phyloP scores from a whole-genome alignment of 768 basidiomycete species.

The Dictyophora rubrovolvata region DNA sequence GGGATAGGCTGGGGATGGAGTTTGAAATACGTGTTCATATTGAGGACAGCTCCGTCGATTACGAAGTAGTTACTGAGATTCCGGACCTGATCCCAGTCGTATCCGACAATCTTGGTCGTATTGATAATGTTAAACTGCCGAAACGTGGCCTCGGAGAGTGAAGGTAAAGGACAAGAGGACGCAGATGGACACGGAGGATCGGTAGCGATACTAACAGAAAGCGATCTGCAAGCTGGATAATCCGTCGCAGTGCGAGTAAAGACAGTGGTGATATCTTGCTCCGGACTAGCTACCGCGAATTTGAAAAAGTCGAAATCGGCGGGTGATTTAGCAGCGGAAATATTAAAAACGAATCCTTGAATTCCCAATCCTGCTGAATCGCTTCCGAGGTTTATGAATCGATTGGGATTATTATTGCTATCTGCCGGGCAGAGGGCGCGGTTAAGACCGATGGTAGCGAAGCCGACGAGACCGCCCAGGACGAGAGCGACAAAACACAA shows the following conservation, averaged over 20 bases:
- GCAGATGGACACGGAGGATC: constrained; percentile 60
- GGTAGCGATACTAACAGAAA: constrained; percentile 57
- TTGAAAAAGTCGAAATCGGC: constrained; percentile 45
- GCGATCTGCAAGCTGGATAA: constrained; percentile 53
- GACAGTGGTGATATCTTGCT: constrained; percentile 82
- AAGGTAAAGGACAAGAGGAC: constrained; percentile 57
- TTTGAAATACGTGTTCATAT: constrained; percentile 77
- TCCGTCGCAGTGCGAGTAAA: constrained; percentile 65
- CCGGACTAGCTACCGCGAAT: constrained; percentile 47
- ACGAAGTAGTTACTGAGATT: constrained; percentile 69
- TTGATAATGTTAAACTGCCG: constrained; percentile 51
- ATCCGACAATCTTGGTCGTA: constrained; percentile 67
- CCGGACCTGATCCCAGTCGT: constrained; percentile 84
- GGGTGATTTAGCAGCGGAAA: constrained; percentile 40
- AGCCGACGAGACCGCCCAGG: constrained; percentile 74
- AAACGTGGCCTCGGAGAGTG: constrained; percentile 48
- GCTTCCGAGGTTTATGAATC: constrained; percentile 41
- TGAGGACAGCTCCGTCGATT: constrained; percentile 88
- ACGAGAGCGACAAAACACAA: constrained; percentile 79
- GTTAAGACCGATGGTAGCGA: constrained; percentile 90
- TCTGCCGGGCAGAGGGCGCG: constrained; percentile 76
- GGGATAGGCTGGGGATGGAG: constrained; percentile 59
- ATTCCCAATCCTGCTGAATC: constrained; percentile 59
- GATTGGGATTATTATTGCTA: constrained; percentile 31
- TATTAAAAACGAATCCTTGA: constrained; percentile 68